Conservation (phyloP, 106 monocot species). For the Acorus calamus region DNA sequence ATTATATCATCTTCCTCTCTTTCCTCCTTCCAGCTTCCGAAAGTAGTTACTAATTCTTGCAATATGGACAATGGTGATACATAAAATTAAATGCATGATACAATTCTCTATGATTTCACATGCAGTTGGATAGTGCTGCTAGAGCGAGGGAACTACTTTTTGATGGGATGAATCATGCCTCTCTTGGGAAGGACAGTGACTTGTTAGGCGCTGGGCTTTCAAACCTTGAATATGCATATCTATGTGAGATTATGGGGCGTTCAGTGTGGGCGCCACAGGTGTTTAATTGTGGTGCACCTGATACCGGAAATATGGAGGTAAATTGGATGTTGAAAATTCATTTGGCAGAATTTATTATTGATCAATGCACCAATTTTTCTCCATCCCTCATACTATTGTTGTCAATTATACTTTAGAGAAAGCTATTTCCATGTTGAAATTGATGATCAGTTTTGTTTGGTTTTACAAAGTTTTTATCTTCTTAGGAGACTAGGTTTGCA, state of each 20-base stretch:
- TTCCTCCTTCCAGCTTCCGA: background rate
- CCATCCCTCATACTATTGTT: too few relatives aligned
- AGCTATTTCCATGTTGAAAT: too few relatives aligned
- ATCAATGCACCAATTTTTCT: too few relatives aligned
- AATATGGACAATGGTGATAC: background rate
- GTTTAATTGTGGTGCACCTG: slow-evolving; percentile 94
- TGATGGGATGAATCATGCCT: slow-evolving; percentile 15
- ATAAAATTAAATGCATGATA: background rate
- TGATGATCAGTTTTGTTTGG: too few relatives aligned
- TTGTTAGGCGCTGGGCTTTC: slow-evolving; percentile 88
- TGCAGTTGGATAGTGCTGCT: slow-evolving; percentile 89
- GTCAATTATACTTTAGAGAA: too few relatives aligned
- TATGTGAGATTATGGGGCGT: slow-evolving; percentile 98
- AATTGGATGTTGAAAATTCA: background rate
- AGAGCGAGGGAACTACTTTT: slow-evolving; percentile 85
- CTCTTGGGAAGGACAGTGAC: slow-evolving; percentile 13
- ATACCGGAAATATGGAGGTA: slow-evolving; percentile 99
- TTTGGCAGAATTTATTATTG: too few relatives aligned
- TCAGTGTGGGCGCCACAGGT: slow-evolving; percentile 96
- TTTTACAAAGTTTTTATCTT: too few relatives aligned
- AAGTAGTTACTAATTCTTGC: background rate
- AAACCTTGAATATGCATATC: slow-evolving; percentile 93
- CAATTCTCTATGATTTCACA: background rate
- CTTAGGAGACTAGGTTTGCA: too few relatives aligned
- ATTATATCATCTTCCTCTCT: background rate